Percentiles rank a stretch among this genome's conserved stretches.
These are phyloP conservation scores for Scheffersomyces stipitis DNA, from an alignment of 805 yeast genomes.

Conservation along the genomic window DNA sequence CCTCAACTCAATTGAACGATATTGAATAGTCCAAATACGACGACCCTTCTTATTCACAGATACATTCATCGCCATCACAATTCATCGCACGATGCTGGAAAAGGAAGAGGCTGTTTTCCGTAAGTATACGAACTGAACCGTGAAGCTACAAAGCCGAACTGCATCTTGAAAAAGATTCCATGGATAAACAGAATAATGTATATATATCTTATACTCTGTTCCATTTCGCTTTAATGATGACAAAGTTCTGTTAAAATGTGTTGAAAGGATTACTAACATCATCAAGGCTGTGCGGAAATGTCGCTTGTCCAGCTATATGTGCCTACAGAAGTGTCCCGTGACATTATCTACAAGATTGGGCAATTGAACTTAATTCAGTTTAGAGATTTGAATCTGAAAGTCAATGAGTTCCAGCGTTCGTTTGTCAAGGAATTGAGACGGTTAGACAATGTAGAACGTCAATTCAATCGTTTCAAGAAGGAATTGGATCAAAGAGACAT, in stretches of 20 bases:
- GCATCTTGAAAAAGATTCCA: no score
- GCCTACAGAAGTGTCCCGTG: slow-evolving; percentile 87
- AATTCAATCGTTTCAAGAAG: slow-evolving; percentile 46
- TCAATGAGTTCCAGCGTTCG: slow-evolving; percentile 83
- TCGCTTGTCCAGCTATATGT: slow-evolving; percentile 87
- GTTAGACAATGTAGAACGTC: slow-evolving; percentile 86
- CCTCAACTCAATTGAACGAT: no score
- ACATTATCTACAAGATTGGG: slow-evolving; percentile 82
- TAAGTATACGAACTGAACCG: slow-evolving; percentile 31
- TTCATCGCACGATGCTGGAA: slow-evolving; percentile 17
- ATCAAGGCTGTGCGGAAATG: slow-evolving; percentile 90
- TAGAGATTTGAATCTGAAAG: slow-evolving; percentile 75
- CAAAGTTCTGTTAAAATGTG: no score
- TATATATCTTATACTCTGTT: no score
- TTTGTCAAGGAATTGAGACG: slow-evolving; percentile 85
- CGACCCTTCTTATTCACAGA: no score
- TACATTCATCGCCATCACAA: no score
- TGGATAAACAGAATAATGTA: no score
- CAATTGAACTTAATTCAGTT: slow-evolving; percentile 85
- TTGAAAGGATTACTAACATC: slow-evolving; percentile 10
- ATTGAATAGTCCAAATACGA: no score
- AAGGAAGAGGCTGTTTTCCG: slow-evolving; percentile 50
- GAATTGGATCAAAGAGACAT: slow-evolving; percentile 53
- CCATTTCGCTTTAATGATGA: no score
- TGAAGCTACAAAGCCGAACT: no score